Percentiles rank a stretch among this genome's conserved stretches.
Conservation (phyloP, 1,139 yeast genomes). For the Saccharomyces hybrid region DNA sequence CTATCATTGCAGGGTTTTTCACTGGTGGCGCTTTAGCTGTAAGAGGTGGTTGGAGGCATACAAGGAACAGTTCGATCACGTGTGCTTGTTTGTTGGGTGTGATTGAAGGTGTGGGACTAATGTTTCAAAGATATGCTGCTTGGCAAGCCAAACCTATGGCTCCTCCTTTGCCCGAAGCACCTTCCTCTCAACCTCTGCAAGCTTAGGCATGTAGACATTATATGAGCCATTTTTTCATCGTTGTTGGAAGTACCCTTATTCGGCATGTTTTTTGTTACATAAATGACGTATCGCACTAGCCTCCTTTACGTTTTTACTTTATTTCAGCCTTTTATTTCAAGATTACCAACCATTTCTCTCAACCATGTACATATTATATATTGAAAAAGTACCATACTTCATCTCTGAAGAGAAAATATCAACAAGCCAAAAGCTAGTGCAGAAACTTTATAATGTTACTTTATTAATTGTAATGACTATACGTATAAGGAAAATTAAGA, state of each 20-base stretch:
- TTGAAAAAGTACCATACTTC: not conserved
- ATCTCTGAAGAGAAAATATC: not conserved
- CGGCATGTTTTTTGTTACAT: not conserved
- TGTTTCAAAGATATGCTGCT: constrained; percentile 87
- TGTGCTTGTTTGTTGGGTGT: constrained; percentile 97
- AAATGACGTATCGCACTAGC: not conserved
- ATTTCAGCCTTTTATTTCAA: not conserved
- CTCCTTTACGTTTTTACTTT: not conserved
- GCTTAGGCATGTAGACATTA: constrained; percentile 14
- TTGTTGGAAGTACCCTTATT: not conserved
- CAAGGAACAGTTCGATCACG: constrained; percentile 92
- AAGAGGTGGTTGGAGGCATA: constrained; percentile 98
- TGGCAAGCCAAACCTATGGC: constrained; percentile 77
- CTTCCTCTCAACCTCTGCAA: constrained; percentile 34
- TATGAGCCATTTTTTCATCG: not conserved
- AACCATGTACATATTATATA: not conserved
- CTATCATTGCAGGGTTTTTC: constrained; percentile 95
- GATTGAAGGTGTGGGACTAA: constrained; percentile 96
- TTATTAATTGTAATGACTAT: not conserved
- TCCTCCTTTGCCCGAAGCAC: constrained; percentile 56
- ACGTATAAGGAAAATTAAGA: not conserved
- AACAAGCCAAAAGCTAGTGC: not conserved
- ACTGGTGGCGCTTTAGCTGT: constrained; percentile 97
- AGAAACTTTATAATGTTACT: not conserved
- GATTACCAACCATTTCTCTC: not conserved